A percentile compares a stretch with the other conserved stretches of the same genome.
Evolutionary conservation across 345 rosid genomes (phyloP).

Genomic region (Raphanus sativus): DNA sequence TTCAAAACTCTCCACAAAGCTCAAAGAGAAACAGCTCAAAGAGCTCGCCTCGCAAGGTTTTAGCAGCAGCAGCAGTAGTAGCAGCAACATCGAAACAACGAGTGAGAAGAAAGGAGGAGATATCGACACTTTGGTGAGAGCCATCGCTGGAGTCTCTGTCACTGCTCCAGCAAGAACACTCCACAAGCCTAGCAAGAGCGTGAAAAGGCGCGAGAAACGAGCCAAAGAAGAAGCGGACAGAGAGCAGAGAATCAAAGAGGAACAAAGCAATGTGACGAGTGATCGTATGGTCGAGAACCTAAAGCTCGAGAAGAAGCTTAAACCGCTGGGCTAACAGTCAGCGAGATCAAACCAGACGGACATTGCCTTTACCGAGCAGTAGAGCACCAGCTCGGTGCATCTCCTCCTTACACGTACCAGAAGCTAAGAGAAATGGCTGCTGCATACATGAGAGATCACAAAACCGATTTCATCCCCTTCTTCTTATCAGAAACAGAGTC

Average conservation of each 20-base stretch:
- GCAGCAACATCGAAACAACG: slow-evolving; percentile 20
- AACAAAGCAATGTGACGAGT: slow-evolving; percentile 73
- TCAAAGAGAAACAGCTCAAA: slow-evolving; percentile 70
- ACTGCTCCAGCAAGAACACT: slow-evolving; percentile 54
- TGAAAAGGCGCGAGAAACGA: slow-evolving; percentile 76
- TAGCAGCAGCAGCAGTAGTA: slow-evolving; percentile 31
- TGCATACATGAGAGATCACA: slow-evolving; percentile 69
- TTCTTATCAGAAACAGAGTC: slow-evolving; percentile 40
- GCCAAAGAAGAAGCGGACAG: slow-evolving; percentile 91
- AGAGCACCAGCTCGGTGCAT: slow-evolving; percentile 68
- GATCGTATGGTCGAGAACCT: slow-evolving; percentile 64
- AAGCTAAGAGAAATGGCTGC: slow-evolving; percentile 81
- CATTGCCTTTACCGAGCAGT: slow-evolving; percentile 94
- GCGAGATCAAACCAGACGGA: slow-evolving; percentile 87
- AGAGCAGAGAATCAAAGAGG: slow-evolving; percentile 88
- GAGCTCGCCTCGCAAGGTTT: slow-evolving; percentile 81
- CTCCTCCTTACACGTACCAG: slow-evolving; percentile 66
- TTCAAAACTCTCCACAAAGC: slow-evolving; percentile 60
- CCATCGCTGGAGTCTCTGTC: slow-evolving; percentile 80
- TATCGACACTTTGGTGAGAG: slow-evolving; percentile 77
- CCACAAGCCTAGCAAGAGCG: slow-evolving; percentile 63
- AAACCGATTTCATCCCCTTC: slow-evolving; percentile 58
- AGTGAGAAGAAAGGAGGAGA: slow-evolving; percentile 60
- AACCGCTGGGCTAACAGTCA: slow-evolving; percentile 62
- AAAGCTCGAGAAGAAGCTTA: slow-evolving; percentile 42